Conservation (phyloP, 352 stramenopile genomes). For the Phytophthora colocasiae region DNA sequence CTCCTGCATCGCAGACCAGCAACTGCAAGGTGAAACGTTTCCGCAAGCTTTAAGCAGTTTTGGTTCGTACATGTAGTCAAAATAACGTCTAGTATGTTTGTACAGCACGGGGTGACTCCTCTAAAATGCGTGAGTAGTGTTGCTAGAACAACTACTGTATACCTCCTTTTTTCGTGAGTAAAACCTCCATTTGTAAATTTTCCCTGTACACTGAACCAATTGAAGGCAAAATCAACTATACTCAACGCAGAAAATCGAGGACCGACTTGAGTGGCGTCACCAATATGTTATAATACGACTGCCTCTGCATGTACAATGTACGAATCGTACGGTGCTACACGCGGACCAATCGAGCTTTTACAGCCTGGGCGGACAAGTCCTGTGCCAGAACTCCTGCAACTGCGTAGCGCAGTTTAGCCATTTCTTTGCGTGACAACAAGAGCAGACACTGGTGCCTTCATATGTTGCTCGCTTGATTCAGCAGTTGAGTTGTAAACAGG, state of each 20-base stretch:
- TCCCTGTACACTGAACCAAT: no score
- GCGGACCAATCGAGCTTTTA: background rate
- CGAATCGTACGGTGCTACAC: no score
- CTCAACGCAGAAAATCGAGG: no score
- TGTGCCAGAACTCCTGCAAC: conserved; percentile 1
- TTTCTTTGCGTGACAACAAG: conserved; percentile 8
- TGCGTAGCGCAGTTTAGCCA: conserved; percentile 7
- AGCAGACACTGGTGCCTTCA: conserved; percentile 1
- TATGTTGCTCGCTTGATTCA: conserved; percentile 18
- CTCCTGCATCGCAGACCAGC: conserved; percentile 16
- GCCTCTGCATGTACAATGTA: no score
- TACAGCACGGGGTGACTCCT: conserved; percentile 5
- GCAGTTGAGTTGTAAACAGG: conserved; percentile 20
- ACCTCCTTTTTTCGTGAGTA: background rate
- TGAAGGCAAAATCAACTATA: no score
- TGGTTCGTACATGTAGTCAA: conserved; percentile 22
- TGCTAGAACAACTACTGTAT: background rate
- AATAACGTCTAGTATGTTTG: conserved; percentile 28
- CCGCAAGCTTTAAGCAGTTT: conserved; percentile 28
- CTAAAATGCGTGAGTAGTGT: conserved; percentile 1
- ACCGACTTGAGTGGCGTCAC: no score
- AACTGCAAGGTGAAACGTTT: conserved; percentile 39
- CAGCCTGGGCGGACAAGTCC: conserved; percentile 19
- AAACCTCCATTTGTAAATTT: background rate
- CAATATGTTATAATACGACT: no score